These are phyloP conservation scores for Aspergillus vadensis DNA, from an alignment of 2,329 filamentous ascomycete genomes.

Conservation along the genomic window DNA sequence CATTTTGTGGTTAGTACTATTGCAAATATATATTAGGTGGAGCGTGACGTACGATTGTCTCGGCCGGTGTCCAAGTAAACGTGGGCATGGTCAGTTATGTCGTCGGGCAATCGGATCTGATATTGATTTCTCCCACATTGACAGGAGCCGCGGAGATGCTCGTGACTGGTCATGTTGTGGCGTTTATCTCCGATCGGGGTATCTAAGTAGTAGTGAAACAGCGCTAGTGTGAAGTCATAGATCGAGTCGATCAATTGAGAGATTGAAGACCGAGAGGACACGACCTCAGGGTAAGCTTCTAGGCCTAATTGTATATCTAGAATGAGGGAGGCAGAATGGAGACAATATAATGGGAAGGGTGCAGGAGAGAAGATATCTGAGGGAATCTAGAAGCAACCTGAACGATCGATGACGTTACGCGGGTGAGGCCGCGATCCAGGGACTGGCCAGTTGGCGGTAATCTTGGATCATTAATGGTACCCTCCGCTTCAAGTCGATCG, in stretches of 20 bases:
- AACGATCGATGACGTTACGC: slow-evolving; percentile 9
- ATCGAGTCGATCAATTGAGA: slow-evolving; percentile 18
- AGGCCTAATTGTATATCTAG: not conserved
- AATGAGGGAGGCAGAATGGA: not conserved
- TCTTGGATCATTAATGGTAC: not conserved
- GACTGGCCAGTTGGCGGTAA: slow-evolving; percentile 1
- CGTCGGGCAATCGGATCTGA: slow-evolving; percentile 67
- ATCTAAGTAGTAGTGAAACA: not conserved
- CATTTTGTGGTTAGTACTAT: not conserved
- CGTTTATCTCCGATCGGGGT: not conserved
- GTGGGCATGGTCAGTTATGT: slow-evolving; percentile 59
- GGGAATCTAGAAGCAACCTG: slow-evolving; percentile 8
- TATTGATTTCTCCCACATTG: slow-evolving; percentile 86
- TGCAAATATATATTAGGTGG: not conserved
- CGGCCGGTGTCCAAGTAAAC: slow-evolving; percentile 74
- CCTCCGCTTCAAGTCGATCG: not conserved
- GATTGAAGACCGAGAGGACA: not conserved
- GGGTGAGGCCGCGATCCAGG: not conserved
- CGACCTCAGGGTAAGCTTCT: not conserved
- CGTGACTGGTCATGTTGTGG: slow-evolving; percentile 26
- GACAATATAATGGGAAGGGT: not conserved
- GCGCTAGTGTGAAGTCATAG: slow-evolving; percentile 14
- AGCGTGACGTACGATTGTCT: slow-evolving; percentile 66
- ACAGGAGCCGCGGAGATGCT: slow-evolving; percentile 73
- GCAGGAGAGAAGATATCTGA: not conserved